Conservation (phyloP, 2,329 filamentous ascomycete species). For the Hymenoscyphus occultus region DNA sequence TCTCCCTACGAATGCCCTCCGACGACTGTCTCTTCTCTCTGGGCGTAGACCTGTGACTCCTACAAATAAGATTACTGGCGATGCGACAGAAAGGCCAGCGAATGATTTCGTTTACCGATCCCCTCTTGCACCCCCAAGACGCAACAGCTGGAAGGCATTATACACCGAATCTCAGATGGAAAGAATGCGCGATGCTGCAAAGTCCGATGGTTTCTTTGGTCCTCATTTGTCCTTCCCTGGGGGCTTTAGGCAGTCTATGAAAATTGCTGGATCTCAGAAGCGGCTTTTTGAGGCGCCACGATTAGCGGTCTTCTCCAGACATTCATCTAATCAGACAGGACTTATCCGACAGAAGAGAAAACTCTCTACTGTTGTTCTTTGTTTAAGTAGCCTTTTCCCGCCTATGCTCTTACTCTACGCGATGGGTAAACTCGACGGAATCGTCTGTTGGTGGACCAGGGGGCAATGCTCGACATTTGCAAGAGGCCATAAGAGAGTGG, state of each 20-base stretch:
- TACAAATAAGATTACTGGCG: not conserved
- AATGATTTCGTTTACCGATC: slow-evolving; percentile 32
- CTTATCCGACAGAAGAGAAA: slow-evolving; percentile 19
- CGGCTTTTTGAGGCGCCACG: slow-evolving; percentile 25
- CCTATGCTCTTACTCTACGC: slow-evolving; percentile 31
- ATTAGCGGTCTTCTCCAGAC: slow-evolving; percentile 21
- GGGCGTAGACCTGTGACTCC: slow-evolving; percentile 18
- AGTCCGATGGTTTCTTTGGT: slow-evolving; percentile 23
- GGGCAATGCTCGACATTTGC: slow-evolving; percentile 28
- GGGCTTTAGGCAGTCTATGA: slow-evolving; percentile 4
- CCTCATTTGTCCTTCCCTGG: slow-evolving; percentile 8
- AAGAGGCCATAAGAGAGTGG: slow-evolving; percentile 28
- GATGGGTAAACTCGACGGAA: slow-evolving; percentile 28
- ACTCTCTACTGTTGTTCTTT: slow-evolving; percentile 28
- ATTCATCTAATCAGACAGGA: slow-evolving; percentile 18
- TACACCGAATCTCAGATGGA: slow-evolving; percentile 28
- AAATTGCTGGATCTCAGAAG: slow-evolving; percentile 17
- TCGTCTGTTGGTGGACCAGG: slow-evolving; percentile 29
- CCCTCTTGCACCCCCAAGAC: slow-evolving; percentile 31
- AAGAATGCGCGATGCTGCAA: slow-evolving; percentile 23
- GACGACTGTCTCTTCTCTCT: slow-evolving; percentile 27
- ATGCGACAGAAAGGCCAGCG: slow-evolving; percentile 4
- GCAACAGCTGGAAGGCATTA: slow-evolving; percentile 28
- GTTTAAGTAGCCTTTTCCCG: slow-evolving; percentile 30
- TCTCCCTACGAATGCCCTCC: slow-evolving; percentile 25